A percentile compares a stretch with the other conserved stretches of the same genome.
phyloP scores from a whole-genome alignment of 2,329 filamentous ascomycete species.

The Emergomyces pasteurianus region DNA sequence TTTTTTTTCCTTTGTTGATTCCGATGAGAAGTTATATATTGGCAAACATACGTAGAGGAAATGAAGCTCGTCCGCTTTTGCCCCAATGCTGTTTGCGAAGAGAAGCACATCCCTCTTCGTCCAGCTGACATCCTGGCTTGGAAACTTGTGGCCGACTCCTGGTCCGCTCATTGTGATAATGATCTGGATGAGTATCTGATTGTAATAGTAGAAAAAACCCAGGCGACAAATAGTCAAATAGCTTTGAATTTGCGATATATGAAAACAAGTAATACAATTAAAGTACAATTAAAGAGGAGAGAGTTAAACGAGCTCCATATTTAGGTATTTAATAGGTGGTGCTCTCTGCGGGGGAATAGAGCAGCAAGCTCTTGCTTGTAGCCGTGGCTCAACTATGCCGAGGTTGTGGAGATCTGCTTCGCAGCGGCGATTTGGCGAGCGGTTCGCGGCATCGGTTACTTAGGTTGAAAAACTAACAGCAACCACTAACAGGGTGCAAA shows the following conservation, averaged over 20 bases:
- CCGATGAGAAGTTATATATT: neutral
- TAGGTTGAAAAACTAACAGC: neutral
- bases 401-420: neutral
- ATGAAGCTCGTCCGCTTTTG: slow-evolving; percentile 75
- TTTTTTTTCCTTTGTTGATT: neutral
- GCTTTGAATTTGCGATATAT: neutral
- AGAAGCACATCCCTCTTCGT: slow-evolving; percentile 77
- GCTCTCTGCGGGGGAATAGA: neutral
- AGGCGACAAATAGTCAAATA: neutral
- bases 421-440: neutral
- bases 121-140: slow-evolving; percentile 65
- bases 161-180: slow-evolving; percentile 34
- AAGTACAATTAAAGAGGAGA: neutral
- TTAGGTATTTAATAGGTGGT: neutral
- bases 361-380: neutral
- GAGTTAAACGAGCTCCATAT: neutral
- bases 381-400: neutral
- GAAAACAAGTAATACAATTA: neutral
- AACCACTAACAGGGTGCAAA: neutral
- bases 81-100: slow-evolving; percentile 82
- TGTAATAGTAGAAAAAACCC: neutral
- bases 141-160: slow-evolving; percentile 67
- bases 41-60: slow-evolving; percentile 63
- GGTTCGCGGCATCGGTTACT: neutral
- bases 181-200: neutral